A percentile compares a stretch with the other conserved stretches of the same genome.
Evolutionary conservation across 2,329 filamentous ascomycete genomes (phyloP).

Genomic region (Phialophora verrucosa): DNA sequence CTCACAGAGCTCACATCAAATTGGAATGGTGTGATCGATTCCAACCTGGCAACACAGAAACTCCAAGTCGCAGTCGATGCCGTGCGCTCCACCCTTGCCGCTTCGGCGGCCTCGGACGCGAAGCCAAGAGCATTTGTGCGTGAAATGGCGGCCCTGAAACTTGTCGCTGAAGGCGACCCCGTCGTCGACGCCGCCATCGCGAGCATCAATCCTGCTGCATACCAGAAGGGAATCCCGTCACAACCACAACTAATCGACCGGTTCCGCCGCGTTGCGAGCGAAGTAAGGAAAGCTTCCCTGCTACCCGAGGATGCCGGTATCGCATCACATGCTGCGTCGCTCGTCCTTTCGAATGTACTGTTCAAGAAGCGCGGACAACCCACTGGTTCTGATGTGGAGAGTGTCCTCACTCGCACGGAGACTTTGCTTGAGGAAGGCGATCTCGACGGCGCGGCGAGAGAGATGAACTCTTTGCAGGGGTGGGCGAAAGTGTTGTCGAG

Average conservation of each 20-base stretch:
- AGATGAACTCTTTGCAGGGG: conserved; percentile 90
- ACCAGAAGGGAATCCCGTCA: conserved; percentile 88
- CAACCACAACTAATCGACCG: conserved; percentile 88
- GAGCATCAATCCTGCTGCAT: conserved; percentile 92
- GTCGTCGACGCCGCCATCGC: conserved; percentile 92
- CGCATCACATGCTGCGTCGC: conserved; percentile 88
- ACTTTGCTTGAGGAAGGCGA: conserved; percentile 90
- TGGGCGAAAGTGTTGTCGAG: conserved; percentile 95
- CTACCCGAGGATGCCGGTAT: conserved; percentile 93
- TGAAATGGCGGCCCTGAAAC: conserved; percentile 92
- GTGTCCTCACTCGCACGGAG: conserved; percentile 86
- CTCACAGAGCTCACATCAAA: conserved; percentile 85
- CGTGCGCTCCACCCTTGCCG: conserved; percentile 81
- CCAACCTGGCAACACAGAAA: conserved; percentile 91
- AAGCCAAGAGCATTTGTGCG: conserved; percentile 81
- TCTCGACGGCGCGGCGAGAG: conserved; percentile 85
- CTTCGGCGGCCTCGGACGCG: conserved; percentile 60
- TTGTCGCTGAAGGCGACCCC: conserved; percentile 81
- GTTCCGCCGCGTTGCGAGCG: conserved; percentile 87
- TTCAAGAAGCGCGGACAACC: conserved; percentile 93
- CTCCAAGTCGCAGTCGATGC: conserved; percentile 95
- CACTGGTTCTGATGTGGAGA: conserved; percentile 88
- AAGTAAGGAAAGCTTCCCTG: conserved; percentile 92
- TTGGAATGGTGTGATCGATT: conserved; percentile 90
- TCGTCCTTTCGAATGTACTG: conserved; percentile 88